Base-by-base conservation (phyloP, 768 basidiomycete genomes). In the Phanerodontia chrysosporium region DNA sequence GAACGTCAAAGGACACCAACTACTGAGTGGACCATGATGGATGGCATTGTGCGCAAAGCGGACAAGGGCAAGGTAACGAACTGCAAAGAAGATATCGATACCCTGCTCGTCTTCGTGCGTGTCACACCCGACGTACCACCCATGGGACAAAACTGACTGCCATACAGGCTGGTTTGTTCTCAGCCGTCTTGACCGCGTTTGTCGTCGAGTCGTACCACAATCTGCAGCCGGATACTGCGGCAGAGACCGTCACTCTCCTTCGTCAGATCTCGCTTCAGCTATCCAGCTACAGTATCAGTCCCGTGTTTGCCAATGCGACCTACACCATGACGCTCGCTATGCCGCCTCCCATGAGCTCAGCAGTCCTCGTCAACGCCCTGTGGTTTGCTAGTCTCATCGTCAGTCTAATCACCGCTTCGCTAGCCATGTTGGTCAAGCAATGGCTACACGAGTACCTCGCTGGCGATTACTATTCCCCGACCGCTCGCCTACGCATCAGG, bases 101-200 rank as follows among this genome's bases (percentile, higher is more conserved):
- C 54, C 8, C 52, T 60, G 9, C 46, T 62, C 18, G 45, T 51
- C 22, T 62, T 61, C 55, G 62, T 62, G 49, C 18, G 62, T 62
- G 44, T 42, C 6, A 10, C 8, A 4, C 39, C 18, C 6, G 6
- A 35, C 18, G 16, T 49, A 22, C 28, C 24, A 49, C 13, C 5
- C 6, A 18, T 7, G 18, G 39, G 4, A 18, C 39, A 42, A 12
- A 4, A 10, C 39, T 42, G 18, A 42, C 18, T 18, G 16, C 39
- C 16, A 1, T 21, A 25, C 21, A 58, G 62, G 56, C 60, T 3
- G 62, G 60, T 29, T 44, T 64, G 25, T 62, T 64, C 36, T 64
- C 62, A 3, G 62, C 62, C 3, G 56, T 58, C 27, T 42, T 64
- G 10, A 64, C 62, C 8, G 62, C 60, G 8, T 64, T 64, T 32